Conservation (phyloP, 2,329 filamentous ascomycete species). For the Ceratocystis colombiana region DNA sequence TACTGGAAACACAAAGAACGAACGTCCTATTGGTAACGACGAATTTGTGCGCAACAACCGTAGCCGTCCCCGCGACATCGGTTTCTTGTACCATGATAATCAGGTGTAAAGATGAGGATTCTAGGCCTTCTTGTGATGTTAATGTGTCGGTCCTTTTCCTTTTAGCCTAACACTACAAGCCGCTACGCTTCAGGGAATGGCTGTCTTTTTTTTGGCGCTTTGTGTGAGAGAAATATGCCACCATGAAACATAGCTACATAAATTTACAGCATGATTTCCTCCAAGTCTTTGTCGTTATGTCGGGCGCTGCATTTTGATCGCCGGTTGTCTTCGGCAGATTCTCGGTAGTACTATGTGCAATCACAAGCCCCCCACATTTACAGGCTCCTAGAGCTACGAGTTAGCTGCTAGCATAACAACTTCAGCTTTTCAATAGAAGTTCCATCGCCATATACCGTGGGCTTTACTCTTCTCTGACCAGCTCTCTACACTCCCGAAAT, state of each 20-base stretch:
- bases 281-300: neutral
- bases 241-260: neutral
- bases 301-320: neutral
- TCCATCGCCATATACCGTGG: neutral
- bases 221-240: neutral
- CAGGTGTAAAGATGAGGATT: constrained; percentile 44
- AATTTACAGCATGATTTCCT: neutral
- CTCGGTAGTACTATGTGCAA: constrained; percentile 3
- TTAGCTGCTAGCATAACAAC: no score
- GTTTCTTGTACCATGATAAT: constrained; percentile 90
- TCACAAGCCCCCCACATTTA: constrained; percentile 14
- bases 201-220: neutral
- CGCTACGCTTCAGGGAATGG: neutral
- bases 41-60: constrained; percentile 78
- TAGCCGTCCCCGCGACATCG: constrained; percentile 73
- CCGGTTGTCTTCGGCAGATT: neutral
- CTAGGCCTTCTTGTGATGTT: neutral
- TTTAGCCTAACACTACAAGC: neutral
- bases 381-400: neutral
- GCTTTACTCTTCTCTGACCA: neutral
- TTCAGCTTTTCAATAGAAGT: neutral
- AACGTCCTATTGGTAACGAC: constrained; percentile 80
- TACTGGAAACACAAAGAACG: constrained; percentile 84
- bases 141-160: neutral
- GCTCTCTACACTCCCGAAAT: constrained; percentile 38